Percentiles rank a stretch among this genome's conserved stretches.
phyloP scores from a whole-genome alignment of 75 land plant species.

The Pinus taeda region DNA sequence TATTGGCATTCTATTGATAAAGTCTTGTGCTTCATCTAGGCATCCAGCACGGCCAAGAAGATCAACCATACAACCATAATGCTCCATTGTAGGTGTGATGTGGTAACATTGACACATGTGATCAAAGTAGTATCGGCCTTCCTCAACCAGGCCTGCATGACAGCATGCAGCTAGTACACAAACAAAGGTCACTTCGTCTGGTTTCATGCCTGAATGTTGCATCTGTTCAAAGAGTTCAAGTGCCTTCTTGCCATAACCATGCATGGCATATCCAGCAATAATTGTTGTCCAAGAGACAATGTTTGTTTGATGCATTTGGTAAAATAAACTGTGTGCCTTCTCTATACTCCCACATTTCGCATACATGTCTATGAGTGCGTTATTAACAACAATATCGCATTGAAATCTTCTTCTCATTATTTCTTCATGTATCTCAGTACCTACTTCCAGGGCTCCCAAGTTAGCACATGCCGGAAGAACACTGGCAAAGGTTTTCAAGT shows the following conservation, averaged over 20 bases:
- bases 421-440: conserved; percentile 51
- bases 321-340: conserved; percentile 6
- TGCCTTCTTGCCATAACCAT: not conserved
- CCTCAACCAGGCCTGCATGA: not conserved
- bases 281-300: conserved; percentile 18
- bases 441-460: conserved; percentile 37
- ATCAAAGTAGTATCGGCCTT: conserved; percentile 14
- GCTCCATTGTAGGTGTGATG: conserved; percentile 29
- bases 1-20: conserved; percentile 23
- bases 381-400: conserved; percentile 40
- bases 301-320: not conserved
- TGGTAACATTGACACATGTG: conserved; percentile 23
- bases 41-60: conserved; percentile 53
- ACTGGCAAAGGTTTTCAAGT: conserved; percentile 54
- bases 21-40: conserved; percentile 35
- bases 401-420: conserved; percentile 40
- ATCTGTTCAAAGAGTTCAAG: conserved; percentile 24
- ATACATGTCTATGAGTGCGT: conserved; percentile 20
- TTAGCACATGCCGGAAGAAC: conserved; percentile 53
- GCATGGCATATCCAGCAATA: not conserved
- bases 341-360: conserved; percentile 8
- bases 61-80: conserved; percentile 53
- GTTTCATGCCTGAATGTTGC: conserved; percentile 30
- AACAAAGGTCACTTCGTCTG: conserved; percentile 20
- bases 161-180: conserved; percentile 9